Base-by-base conservation (phyloP, 352 stramenopile genomes). In the Pythium apleroticum region DNA sequence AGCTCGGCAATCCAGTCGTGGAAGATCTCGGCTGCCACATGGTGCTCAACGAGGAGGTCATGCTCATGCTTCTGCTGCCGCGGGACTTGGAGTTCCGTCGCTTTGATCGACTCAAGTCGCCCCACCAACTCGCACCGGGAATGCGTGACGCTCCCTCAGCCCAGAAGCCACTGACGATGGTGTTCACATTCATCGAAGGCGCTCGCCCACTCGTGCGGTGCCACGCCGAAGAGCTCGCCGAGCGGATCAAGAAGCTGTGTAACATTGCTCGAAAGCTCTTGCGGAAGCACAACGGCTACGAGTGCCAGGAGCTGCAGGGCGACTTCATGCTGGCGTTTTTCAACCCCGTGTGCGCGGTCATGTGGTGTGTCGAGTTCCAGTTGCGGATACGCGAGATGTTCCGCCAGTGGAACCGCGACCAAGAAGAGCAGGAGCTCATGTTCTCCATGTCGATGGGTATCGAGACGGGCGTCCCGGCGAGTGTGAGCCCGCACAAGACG, bases 321-420 rank as follows among this genome's bases (percentile, higher is more conserved):
- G 88, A 96, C 62, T 96, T 96, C 45, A 96, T 96, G 88, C 67
- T 96, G 49, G 88, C 88, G 37, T 96, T 96, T 35, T 93, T 93
- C 69, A 89, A 89, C n/a, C 84, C 86, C 19, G 76, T 77, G 10
- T 86, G 76, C 45, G 88, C 88, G 0, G 87, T 96, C 37, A 78
- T 93, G 35, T 96, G 88, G 88, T 94, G 85, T 41, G 77, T 79
- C n/a, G 85, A 94, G 69, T 93, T 93, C 57, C 88, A 96, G 63
- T 60, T 90, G 48, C 77, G 81, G 30, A 91, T 93, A 62, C 76
- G 81, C 2, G 76, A 87, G 55, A 90, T 89, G 45, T 93, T 93
- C 57, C 74, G 81, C 41, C 72, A 89, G 57, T 93, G 85, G 85
- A 86, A 91, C 63, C 71, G 73, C 6, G 81, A 90, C 30, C 86